These are phyloP conservation scores for Cyclaneusma minus DNA, from an alignment of 2,329 filamentous ascomycete genomes.

Conservation along the genomic window DNA sequence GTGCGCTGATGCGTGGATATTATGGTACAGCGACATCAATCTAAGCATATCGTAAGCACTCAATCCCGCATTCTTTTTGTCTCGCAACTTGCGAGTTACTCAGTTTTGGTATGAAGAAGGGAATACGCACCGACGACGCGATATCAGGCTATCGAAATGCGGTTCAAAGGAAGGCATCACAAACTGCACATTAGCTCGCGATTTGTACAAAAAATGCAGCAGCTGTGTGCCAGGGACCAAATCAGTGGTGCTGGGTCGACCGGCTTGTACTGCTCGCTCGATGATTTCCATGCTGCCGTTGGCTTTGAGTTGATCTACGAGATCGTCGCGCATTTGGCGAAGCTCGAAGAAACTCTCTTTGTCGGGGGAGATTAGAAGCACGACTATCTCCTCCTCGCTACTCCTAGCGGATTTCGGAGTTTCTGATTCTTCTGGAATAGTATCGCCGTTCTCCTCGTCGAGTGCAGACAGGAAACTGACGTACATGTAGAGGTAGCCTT, in stretches of 20 bases:
- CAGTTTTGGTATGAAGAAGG: constrained; percentile 4
- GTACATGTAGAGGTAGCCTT: constrained; percentile 96
- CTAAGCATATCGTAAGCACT: constrained; percentile 18
- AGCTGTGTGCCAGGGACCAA: constrained; percentile 69
- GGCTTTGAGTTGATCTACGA: constrained; percentile 54
- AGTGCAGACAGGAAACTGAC: constrained; percentile 76
- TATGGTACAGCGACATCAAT: constrained; percentile 72
- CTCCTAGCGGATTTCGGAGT: constrained; percentile 36
- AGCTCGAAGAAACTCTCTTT: constrained; percentile 90
- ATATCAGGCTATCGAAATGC: constrained; percentile 43
- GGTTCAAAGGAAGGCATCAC: constrained; percentile 72
- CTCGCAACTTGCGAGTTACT: constrained; percentile 4
- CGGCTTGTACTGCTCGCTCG: constrained; percentile 50
- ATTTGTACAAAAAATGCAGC: constrained; percentile 93
- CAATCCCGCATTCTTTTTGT: too few species aligned
- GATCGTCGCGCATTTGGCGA: constrained; percentile 52
- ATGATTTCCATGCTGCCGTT: constrained; percentile 66
- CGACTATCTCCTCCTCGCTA: constrained; percentile 66
- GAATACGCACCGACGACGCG: constrained; percentile 39
- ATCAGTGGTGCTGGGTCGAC: constrained; percentile 56
- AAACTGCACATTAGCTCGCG: constrained; percentile 86
- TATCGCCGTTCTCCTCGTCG: constrained; percentile 20
- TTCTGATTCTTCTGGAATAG: constrained; percentile 21
- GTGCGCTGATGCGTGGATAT: constrained; percentile 74
- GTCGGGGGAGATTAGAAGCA: constrained; percentile 82